Percentiles rank a stretch among this genome's conserved stretches.
Evolutionary conservation across 192 early-diverging fungal genomes (phyloP).

Genomic region (Coemansia sp.): DNA sequence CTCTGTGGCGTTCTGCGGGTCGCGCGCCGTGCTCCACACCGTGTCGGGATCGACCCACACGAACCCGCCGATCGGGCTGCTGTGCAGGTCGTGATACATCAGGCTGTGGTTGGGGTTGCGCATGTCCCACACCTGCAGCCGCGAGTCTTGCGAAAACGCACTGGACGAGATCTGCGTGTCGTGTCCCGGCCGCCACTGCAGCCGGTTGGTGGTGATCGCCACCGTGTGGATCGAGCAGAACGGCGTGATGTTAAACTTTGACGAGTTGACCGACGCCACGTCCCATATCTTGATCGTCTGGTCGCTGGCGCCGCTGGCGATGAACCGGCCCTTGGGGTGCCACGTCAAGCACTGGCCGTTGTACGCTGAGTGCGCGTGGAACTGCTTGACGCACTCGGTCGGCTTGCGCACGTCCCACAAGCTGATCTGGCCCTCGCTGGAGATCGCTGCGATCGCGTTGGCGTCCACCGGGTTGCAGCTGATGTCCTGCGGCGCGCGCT

Average conservation of each 20-base stretch:
- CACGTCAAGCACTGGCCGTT: slow-evolving; percentile 42
- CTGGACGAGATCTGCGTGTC: slow-evolving; percentile 54
- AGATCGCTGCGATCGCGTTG: slow-evolving; percentile 32
- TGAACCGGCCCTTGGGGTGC: slow-evolving; percentile 52
- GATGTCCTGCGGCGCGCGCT: slow-evolving; percentile 31
- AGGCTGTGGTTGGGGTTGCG: slow-evolving; percentile 49
- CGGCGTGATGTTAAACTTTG: slow-evolving; percentile 23
- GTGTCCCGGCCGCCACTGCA: slow-evolving; percentile 56
- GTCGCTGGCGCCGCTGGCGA: slow-evolving; percentile 52
- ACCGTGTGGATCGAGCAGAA: slow-evolving; percentile 48
- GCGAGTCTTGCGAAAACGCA: slow-evolving; percentile 24
- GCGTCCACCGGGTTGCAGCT: slow-evolving; percentile 46
- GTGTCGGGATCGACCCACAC: slow-evolving; percentile 50
- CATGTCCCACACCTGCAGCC: slow-evolving; percentile 55
- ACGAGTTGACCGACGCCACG: slow-evolving; percentile 17
- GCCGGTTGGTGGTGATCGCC: slow-evolving; percentile 17
- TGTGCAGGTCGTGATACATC: slow-evolving; percentile 46
- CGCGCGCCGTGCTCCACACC: slow-evolving; percentile 39
- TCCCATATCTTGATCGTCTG: slow-evolving; percentile 54
- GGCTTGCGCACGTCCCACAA: slow-evolving; percentile 40
- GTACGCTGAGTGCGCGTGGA: slow-evolving; percentile 30
- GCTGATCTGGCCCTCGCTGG: slow-evolving; percentile 33
- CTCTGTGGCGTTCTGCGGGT: slow-evolving; percentile 1
- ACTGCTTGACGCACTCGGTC: not conserved
- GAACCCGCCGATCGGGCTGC: slow-evolving; percentile 31